Conservation (phyloP, 1,284 basidiomycete genomes). For the Rhodotorula sp. region DNA sequence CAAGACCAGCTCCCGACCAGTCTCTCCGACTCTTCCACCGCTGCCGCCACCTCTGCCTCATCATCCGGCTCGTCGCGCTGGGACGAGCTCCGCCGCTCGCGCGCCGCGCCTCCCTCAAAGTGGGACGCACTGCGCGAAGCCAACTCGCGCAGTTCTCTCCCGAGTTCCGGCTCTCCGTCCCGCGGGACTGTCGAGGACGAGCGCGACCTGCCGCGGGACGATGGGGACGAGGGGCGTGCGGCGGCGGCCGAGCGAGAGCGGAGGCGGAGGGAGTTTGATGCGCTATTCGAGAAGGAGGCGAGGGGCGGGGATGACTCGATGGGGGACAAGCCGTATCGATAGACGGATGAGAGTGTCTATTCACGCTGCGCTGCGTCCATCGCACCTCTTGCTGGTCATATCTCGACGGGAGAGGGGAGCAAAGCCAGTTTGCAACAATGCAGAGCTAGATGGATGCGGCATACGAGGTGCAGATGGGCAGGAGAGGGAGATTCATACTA, state of each 20-base stretch:
- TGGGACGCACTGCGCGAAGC: slow-evolving; percentile 33
- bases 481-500: too few relatives aligned
- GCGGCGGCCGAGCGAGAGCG: slow-evolving; percentile 20
- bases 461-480: too few relatives aligned
- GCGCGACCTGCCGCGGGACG: neutral
- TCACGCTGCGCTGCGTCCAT: neutral
- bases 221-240: slow-evolving; percentile 1
- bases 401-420: too few relatives aligned
- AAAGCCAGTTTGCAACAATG: too few relatives aligned
- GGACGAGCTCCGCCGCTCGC: slow-evolving; percentile 30
- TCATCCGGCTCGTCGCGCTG: slow-evolving; percentile 13
- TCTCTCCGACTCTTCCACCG: slow-evolving; percentile 16
- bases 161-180: too few relatives aligned
- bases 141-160: neutral
- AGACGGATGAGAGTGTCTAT: neutral
- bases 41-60: neutral
- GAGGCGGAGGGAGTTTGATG: slow-evolving; percentile 28
- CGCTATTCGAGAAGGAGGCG: slow-evolving; percentile 26
- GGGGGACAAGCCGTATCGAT: slow-evolving; percentile 8
- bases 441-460: too few relatives aligned
- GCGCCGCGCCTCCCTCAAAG: slow-evolving; percentile 21
- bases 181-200: neutral
- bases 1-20: slow-evolving; percentile 25
- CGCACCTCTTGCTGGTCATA: neutral
- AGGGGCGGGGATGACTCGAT: slow-evolving; percentile 26